Conservation (phyloP, 1,139 yeast species). For the Taiozyma sp. region DNA sequence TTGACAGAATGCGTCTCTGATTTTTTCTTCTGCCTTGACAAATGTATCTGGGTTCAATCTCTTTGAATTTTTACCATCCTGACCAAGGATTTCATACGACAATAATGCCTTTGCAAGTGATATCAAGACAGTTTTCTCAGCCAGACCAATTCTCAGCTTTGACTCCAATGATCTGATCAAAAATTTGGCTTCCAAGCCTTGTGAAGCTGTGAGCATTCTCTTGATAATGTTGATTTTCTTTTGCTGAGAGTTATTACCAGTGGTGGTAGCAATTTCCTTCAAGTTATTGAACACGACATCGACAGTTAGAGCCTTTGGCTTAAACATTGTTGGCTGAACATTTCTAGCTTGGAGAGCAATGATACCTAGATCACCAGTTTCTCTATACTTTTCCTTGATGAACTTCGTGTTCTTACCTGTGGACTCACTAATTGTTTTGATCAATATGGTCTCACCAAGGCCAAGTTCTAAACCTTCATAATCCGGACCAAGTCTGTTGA, state of each 20-base stretch:
- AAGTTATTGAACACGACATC: constrained; percentile 69
- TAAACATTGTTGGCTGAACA: constrained; percentile 90
- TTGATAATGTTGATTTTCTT: constrained; percentile 75
- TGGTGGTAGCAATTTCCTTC: constrained; percentile 68
- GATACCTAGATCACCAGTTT: constrained; percentile 84
- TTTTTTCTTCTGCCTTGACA: constrained; percentile 65
- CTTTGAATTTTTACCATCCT: constrained; percentile 23
- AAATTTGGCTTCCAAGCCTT: constrained; percentile 86
- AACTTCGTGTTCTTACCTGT: constrained; percentile 77
- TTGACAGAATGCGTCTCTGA: constrained; percentile 84
- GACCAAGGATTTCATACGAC: constrained; percentile 40
- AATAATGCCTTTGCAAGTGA: constrained; percentile 83
- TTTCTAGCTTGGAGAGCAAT: constrained; percentile 84
- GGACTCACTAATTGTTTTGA: constrained; percentile 86
- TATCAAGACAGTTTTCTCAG: constrained; percentile 85
- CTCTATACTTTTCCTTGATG: constrained; percentile 69
- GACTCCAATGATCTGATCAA: constrained; percentile 89
- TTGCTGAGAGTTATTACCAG: constrained; percentile 84
- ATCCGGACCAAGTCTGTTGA: constrained; percentile 91
- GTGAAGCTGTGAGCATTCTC: constrained; percentile 80
- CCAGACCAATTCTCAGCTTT: constrained; percentile 86
- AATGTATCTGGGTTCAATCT: constrained; percentile 37
- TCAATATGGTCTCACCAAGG: constrained; percentile 80
- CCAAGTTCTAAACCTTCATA: constrained; percentile 93
- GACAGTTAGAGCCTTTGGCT: constrained; percentile 76